Evolutionary conservation across 495 filamentous ascomycete species (phyloP).

Genomic region (Neurospora sp.): DNA sequence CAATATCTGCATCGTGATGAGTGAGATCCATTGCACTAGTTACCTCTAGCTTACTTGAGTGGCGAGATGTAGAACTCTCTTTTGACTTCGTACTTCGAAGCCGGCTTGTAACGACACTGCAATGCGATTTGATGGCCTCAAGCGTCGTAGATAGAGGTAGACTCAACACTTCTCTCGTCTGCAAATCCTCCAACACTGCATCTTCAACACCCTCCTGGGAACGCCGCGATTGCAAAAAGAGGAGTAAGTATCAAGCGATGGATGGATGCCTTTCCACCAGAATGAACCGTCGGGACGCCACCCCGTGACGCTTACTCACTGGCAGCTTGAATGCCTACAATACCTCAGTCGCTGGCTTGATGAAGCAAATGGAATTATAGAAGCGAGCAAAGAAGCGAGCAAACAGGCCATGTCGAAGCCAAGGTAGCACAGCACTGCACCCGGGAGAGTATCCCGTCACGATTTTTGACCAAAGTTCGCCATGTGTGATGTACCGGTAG

Average conservation of each 20-base stretch:
- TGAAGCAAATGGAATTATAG: not conserved
- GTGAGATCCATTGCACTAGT: not conserved
- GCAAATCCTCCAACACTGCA: no score
- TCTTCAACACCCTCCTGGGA: not conserved
- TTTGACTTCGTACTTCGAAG: no score
- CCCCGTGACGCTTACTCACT: not conserved
- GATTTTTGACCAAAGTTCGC: no score
- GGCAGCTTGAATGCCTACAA: not conserved
- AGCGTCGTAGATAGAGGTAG: not conserved
- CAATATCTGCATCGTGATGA: not conserved
- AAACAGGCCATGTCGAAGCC: no score
- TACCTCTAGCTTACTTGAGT: not conserved
- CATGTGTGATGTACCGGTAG: no score
- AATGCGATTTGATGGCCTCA: no score
- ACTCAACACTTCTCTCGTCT: not conserved
- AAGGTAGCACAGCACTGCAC: no score
- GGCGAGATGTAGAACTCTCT: no score
- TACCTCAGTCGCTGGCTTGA: not conserved
- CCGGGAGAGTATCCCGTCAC: no score
- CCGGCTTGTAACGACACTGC: no score
- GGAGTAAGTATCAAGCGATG: not conserved
- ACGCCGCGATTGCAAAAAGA: not conserved
- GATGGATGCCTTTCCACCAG: not conserved
- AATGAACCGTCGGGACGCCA: not conserved
- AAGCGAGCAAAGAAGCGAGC: not conserved